Conservation (phyloP, 169 alveolate species). For the Toxoplasma gondii region DNA sequence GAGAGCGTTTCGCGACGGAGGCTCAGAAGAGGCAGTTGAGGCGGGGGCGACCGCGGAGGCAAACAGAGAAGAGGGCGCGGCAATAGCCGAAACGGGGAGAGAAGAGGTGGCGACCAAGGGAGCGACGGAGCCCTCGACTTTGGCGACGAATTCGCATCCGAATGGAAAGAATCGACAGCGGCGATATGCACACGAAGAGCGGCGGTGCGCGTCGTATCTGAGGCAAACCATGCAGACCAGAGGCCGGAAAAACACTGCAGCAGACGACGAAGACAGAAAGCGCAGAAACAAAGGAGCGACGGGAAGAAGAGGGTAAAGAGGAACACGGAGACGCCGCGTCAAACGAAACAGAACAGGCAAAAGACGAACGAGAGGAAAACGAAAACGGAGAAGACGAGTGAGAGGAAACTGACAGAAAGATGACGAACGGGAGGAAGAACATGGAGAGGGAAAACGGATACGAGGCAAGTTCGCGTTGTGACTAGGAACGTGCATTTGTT, state of each 20-base stretch:
- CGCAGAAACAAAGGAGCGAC: no score
- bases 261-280: no score
- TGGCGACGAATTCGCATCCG: not conserved
- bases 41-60: not conserved
- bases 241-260: not conserved
- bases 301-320: no score
- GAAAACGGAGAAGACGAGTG: no score
- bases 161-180: not conserved
- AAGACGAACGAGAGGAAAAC: not conserved
- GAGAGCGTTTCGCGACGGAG: not conserved
- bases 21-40: not conserved
- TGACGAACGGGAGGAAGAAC: no score
- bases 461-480: no score
- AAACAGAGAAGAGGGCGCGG: not conserved
- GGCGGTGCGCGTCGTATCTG: slow-evolving; percentile 29
- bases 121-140: not conserved
- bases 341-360: no score
- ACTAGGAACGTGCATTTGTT: no score
- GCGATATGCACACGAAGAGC: not conserved
- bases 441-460: no score
- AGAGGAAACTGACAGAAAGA: no score
- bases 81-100: not conserved
- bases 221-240: not conserved
- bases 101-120: not conserved
- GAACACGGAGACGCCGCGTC: no score